A percentile compares a stretch with the other conserved stretches of the same genome.
Evolutionary conservation across 192 early-diverging fungal genomes (phyloP).

Genomic region (Radiomyces spectabilis): DNA sequence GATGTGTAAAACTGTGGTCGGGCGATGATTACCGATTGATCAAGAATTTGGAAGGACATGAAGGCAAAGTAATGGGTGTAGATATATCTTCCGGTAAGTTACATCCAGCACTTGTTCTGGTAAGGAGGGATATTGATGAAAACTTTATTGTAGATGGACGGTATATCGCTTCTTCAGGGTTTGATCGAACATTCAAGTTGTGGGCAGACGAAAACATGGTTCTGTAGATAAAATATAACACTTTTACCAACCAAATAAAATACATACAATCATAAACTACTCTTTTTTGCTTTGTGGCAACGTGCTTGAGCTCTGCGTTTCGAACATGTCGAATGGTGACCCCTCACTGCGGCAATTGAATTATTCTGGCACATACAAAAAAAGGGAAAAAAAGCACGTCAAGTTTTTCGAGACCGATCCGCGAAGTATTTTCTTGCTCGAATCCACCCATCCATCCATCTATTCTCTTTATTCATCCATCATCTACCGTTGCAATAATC

Average conservation of each 20-base stretch:
- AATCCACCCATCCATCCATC: constrained; percentile 3
- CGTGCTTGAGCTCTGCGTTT: no score
- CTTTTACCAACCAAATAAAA: no score
- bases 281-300: no score
- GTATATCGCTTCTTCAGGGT: constrained; percentile 80
- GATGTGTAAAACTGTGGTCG: constrained; percentile 87
- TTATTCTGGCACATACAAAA: no score
- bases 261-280: no score
- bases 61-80: constrained; percentile 83
- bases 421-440: no score
- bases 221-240: constrained; percentile 14
- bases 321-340: no score
- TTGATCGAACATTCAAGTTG: constrained; percentile 94
- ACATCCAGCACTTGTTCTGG: no score
- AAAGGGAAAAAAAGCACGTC: no score
- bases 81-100: constrained; percentile 57
- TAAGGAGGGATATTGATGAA: background rate
- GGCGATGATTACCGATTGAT: constrained; percentile 90
- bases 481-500: background rate
- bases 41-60: constrained; percentile 79
- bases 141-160: constrained; percentile 52
- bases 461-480: background rate
- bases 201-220: constrained; percentile 52
- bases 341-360: no score
- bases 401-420: no score